Evolutionary conservation across 78 protist species (phyloP).

Genomic region (Dictyostelium brefeldianum): DNA sequence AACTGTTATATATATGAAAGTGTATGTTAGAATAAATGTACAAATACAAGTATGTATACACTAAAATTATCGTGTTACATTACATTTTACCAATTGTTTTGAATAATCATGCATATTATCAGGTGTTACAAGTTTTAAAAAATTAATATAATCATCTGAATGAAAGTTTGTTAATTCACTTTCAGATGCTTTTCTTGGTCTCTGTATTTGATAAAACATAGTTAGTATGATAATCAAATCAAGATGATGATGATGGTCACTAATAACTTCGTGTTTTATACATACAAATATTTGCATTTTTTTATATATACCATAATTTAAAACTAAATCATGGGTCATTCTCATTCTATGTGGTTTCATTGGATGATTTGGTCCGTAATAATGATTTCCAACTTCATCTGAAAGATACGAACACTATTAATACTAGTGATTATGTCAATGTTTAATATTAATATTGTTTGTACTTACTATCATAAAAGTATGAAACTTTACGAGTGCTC

Average conservation of each 20-base stretch:
- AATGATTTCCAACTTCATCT: slow-evolving; percentile 81
- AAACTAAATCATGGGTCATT: slow-evolving; percentile 92
- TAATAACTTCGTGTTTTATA: not conserved
- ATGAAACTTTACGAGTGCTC: slow-evolving; percentile 67
- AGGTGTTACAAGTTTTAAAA: slow-evolving; percentile 46
- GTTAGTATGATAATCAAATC: too few species aligned
- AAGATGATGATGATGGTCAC: not conserved
- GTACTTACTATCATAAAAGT: slow-evolving; percentile 83
- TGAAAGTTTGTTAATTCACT: slow-evolving; percentile 80
- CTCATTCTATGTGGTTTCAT: slow-evolving; percentile 95
- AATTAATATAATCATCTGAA: slow-evolving; percentile 83
- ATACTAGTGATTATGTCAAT: not conserved
- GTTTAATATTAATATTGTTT: not conserved
- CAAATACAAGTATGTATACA: not conserved
- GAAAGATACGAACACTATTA: not conserved
- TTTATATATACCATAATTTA: slow-evolving; percentile 92
- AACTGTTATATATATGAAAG: too few species aligned
- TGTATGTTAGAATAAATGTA: slow-evolving; percentile 16
- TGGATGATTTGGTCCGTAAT: slow-evolving; percentile 82
- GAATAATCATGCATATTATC: slow-evolving; percentile 23
- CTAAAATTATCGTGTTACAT: not conserved
- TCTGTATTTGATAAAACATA: not conserved
- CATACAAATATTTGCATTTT: slow-evolving; percentile 88
- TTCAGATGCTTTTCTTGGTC: slow-evolving; percentile 65
- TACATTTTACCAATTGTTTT: slow-evolving; percentile 7